These are phyloP conservation scores for Xylaria sp. DNA, from an alignment of 2,329 filamentous ascomycete genomes.

Conservation along the genomic window DNA sequence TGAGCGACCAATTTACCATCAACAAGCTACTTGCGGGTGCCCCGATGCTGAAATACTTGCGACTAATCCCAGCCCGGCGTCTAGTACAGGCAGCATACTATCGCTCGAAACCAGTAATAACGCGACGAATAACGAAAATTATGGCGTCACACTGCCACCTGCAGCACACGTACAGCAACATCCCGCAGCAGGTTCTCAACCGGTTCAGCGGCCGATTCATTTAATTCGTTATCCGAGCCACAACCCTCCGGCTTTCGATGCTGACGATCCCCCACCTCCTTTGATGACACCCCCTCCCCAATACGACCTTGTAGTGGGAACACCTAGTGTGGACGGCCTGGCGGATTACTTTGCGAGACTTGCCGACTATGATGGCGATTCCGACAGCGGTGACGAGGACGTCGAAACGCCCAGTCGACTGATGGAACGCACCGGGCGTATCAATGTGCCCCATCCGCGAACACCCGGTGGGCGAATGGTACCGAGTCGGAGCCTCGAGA, in stretches of 20 bases:
- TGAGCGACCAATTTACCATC: slow-evolving; percentile 64
- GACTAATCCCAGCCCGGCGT: slow-evolving; percentile 75
- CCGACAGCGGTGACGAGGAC: slow-evolving; percentile 51
- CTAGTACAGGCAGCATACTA: slow-evolving; percentile 64
- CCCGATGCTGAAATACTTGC: slow-evolving; percentile 59
- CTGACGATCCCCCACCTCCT: slow-evolving; percentile 79
- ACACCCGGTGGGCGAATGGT: slow-evolving; percentile 65
- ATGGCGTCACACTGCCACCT: slow-evolving; percentile 61
- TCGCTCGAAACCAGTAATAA: slow-evolving; percentile 51
- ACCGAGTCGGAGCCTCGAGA: slow-evolving; percentile 68
- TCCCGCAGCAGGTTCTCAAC: slow-evolving; percentile 41
- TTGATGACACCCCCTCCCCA: slow-evolving; percentile 80
- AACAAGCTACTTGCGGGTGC: slow-evolving; percentile 65
- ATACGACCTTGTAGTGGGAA: slow-evolving; percentile 82
- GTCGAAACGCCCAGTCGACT: slow-evolving; percentile 54
- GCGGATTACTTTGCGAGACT: slow-evolving; percentile 89
- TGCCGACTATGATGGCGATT: slow-evolving; percentile 72
- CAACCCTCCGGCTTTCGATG: slow-evolving; percentile 88
- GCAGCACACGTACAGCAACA: slow-evolving; percentile 64
- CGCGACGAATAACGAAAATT: slow-evolving; percentile 37
- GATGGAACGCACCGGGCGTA: slow-evolving; percentile 63
- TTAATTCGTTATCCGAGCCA: slow-evolving; percentile 85
- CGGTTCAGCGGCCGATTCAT: slow-evolving; percentile 74
- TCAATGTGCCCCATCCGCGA: slow-evolving; percentile 68
- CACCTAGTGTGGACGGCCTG: slow-evolving; percentile 73